phyloP scores from a whole-genome alignment of 1,284 basidiomycete genomes.

The Tylopilus orsonianus region DNA sequence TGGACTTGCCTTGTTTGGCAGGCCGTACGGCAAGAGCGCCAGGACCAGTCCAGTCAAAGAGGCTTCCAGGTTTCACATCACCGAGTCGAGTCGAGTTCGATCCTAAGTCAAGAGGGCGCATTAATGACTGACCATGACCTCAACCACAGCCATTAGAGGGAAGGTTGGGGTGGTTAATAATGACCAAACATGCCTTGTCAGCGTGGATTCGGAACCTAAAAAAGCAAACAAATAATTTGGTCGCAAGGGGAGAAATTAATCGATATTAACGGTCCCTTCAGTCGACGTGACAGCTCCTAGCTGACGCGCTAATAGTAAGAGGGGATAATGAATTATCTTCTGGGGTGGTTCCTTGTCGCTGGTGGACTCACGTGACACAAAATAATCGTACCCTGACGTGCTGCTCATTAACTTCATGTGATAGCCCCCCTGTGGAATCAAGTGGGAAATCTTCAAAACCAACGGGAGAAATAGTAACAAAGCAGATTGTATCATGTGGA shows the following conservation, averaged over 20 bases:
- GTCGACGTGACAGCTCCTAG: constrained; percentile 2
- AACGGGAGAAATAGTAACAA: background rate
- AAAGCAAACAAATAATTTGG: background rate
- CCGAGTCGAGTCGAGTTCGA: background rate
- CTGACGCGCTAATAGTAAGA: constrained; percentile 1
- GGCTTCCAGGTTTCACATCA: background rate
- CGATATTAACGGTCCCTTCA: background rate
- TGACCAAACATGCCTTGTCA: constrained; percentile 15
- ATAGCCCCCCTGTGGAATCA: background rate
- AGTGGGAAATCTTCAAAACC: background rate
- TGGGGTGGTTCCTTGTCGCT: background rate
- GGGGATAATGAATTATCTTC: background rate
- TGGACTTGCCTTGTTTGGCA: constrained; percentile 19
- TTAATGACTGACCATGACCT: constrained; percentile 4
- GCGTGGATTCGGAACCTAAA: constrained; percentile 18
- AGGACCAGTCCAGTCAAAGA: background rate
- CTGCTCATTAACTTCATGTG: background rate
- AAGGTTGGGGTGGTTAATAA: constrained; percentile 7
- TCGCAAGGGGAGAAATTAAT: constrained; percentile 7
- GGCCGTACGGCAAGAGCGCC: background rate
- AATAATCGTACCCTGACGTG: no score
- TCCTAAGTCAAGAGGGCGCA: background rate
- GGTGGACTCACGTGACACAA: constrained; percentile 3
- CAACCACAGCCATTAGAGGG: background rate
- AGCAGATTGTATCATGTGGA: background rate